Conservation (phyloP, 768 basidiomycete genomes). For the Lactarius quietus region DNA sequence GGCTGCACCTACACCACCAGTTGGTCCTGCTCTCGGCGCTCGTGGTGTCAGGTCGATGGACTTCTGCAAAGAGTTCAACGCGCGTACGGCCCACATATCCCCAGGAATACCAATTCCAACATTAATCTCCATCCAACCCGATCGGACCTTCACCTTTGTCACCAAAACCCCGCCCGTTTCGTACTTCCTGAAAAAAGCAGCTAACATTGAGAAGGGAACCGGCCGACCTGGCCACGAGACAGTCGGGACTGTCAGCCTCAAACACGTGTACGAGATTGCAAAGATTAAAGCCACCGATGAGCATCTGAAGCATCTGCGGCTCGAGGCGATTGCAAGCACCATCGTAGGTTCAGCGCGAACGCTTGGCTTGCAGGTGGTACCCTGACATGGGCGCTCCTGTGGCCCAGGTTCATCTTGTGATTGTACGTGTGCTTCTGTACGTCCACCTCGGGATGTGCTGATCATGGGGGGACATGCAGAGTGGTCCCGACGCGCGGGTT, state of each 20-base stretch:
- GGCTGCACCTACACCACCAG: constrained; percentile 92
- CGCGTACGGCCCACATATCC: constrained; percentile 85
- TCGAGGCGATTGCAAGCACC: constrained; percentile 86
- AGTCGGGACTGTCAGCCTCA: constrained; percentile 81
- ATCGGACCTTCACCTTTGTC: constrained; percentile 91
- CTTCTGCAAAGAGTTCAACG: constrained; percentile 99
- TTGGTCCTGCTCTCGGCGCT: constrained; percentile 96
- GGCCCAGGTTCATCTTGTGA: constrained; percentile 12
- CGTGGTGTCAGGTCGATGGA: constrained; percentile 99
- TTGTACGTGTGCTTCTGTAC: constrained; percentile 15
- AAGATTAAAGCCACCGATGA: constrained; percentile 93
- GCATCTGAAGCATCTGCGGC: constrained; percentile 78
- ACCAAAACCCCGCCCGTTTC: constrained; percentile 89
- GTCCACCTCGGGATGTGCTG: constrained; percentile 16
- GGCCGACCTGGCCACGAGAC: constrained; percentile 76
- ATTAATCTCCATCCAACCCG: constrained; percentile 89
- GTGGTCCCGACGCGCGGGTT: constrained; percentile 16
- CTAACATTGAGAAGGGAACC: constrained; percentile 87
- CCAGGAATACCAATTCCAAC: constrained; percentile 88
- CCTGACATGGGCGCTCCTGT: constrained; percentile 45
- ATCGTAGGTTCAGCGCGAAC: constrained; percentile 86
- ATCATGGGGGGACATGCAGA: constrained; percentile 15
- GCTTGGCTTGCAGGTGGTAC: constrained; percentile 86
- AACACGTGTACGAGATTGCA: constrained; percentile 98
- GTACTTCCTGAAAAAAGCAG: constrained; percentile 87